phyloP scores from a whole-genome alignment of 2,329 filamentous ascomycete genomes.

The Camillea tinctor region DNA sequence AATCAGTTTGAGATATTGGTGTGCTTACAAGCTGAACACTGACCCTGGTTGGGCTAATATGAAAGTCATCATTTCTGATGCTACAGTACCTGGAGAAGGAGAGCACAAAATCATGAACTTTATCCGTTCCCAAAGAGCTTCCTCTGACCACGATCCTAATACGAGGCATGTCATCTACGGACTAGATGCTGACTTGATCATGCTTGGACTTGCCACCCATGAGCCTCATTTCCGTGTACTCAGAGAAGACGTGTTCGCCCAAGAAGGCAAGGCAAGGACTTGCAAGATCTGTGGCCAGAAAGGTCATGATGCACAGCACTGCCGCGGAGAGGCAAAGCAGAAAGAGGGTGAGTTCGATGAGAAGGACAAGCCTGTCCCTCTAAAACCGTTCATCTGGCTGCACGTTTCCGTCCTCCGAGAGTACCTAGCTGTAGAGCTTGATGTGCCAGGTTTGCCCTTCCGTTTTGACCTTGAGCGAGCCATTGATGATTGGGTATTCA shows the following conservation, averaged over 20 bases:
- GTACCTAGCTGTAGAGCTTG: slow-evolving; percentile 87
- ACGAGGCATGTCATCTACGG: slow-evolving; percentile 98
- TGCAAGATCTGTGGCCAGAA: slow-evolving; percentile 91
- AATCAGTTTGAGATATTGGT: slow-evolving; percentile 89
- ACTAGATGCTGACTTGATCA: slow-evolving; percentile 96
- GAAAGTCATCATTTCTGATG: slow-evolving; percentile 98
- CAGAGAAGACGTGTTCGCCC: slow-evolving; percentile 93
- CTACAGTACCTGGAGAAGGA: slow-evolving; percentile 94
- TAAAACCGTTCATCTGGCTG: slow-evolving; percentile 98
- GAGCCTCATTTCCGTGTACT: slow-evolving; percentile 96
- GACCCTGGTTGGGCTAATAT: slow-evolving; percentile 94
- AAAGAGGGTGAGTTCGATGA: slow-evolving; percentile 79
- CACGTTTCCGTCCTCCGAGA: slow-evolving; percentile 90
- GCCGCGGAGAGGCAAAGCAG: slow-evolving; percentile 74
- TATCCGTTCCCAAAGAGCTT: slow-evolving; percentile 86
- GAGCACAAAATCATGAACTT: slow-evolving; percentile 99
- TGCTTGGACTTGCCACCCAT: slow-evolving; percentile 95
- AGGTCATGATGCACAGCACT: slow-evolving; percentile 86
- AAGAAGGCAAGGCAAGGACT: slow-evolving; percentile 76
- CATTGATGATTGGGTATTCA: slow-evolving; percentile 97
- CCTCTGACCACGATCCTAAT: slow-evolving; percentile 90
- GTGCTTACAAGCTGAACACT: slow-evolving; percentile 94
- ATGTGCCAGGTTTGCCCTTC: slow-evolving; percentile 79
- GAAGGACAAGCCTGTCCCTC: slow-evolving; percentile 65
- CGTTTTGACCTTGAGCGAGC: slow-evolving; percentile 91